A percentile compares a stretch with the other conserved stretches of the same genome.
Conservation (phyloP, 2,329 filamentous ascomycete species). For the Aspergillus pseudoterreus region DNA sequence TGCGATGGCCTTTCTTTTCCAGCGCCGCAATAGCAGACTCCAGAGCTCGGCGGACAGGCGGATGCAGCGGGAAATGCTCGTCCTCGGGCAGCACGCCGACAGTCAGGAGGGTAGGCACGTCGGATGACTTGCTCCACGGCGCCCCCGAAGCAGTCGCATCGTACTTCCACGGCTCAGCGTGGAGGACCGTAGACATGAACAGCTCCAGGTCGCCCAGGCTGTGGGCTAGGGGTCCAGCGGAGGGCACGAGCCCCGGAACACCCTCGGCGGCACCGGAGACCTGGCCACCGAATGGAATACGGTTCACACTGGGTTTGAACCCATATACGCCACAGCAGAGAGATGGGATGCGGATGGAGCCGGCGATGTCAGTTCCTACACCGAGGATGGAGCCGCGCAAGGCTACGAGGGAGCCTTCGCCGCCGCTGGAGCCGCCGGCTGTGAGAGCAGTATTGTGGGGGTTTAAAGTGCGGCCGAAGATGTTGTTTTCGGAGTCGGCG, state of each 20-base stretch:
- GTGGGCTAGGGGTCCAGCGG: constrained; percentile 12
- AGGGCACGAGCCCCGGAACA: constrained; percentile 7
- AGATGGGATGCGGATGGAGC: constrained; percentile 35
- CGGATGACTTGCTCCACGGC: constrained; percentile 42
- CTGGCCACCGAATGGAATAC: constrained; percentile 29
- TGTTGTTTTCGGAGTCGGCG: constrained; percentile 26
- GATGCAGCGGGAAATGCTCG: constrained; percentile 48
- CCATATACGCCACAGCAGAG: constrained; percentile 34
- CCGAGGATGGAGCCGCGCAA: constrained; percentile 34
- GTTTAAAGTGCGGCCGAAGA: constrained; percentile 27
- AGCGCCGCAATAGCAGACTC: constrained; percentile 39
- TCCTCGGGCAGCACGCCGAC: constrained; percentile 52
- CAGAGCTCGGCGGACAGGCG: constrained; percentile 48
- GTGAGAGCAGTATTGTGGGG: constrained; percentile 25
- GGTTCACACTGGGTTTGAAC: constrained; percentile 31
- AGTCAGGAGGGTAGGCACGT: constrained; percentile 22
- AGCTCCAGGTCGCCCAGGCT: constrained; percentile 18
- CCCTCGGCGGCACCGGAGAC: constrained; percentile 9
- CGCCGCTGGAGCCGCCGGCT: constrained; percentile 29
- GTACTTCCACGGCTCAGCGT: constrained; percentile 42
- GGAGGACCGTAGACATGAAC: constrained; percentile 39
- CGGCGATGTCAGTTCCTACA: constrained; percentile 35
- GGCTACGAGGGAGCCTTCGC: constrained; percentile 35
- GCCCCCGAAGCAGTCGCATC: constrained; percentile 42
- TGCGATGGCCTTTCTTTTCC: constrained; percentile 42